Conservation (phyloP, 768 basidiomycete genomes). For the Calocera cornea region DNA sequence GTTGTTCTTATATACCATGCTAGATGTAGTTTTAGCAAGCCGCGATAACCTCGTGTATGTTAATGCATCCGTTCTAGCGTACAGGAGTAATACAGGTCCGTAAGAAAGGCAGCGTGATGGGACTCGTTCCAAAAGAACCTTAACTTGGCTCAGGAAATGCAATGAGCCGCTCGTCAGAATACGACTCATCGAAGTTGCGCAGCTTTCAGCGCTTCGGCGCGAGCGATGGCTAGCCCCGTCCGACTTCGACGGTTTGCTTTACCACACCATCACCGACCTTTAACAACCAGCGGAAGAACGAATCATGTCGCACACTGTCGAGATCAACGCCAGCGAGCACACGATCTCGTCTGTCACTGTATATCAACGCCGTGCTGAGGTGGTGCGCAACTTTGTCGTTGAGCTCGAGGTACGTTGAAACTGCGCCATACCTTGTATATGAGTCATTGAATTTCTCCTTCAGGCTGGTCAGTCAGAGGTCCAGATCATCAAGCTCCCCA, state of each 20-base stretch:
- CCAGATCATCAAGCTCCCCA: conserved; percentile 37
- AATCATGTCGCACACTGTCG: conserved; percentile 6
- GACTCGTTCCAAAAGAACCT: too few relatives aligned
- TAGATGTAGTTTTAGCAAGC: too few relatives aligned
- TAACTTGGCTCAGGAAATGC: too few relatives aligned
- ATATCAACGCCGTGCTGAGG: conserved; percentile 8
- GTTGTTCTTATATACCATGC: too few relatives aligned
- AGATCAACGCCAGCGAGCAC: conserved; percentile 10
- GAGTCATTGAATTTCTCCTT: not conserved
- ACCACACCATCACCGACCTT: not conserved
- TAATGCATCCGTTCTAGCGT: too few relatives aligned
- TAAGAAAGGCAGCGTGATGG: too few relatives aligned
- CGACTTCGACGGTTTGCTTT: not conserved
- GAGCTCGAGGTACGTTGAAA: conserved; percentile 9
- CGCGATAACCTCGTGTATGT: too few relatives aligned
- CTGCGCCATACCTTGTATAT: not conserved
- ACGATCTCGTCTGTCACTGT: conserved; percentile 8
- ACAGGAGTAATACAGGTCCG: too few relatives aligned
- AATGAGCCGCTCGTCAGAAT: too few relatives aligned
- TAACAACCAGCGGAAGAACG: not conserved
- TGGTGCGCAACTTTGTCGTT: conserved; percentile 7
- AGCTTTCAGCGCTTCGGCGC: too few relatives aligned
- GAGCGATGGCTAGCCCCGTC: too few relatives aligned
- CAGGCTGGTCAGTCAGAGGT: conserved; percentile 44
- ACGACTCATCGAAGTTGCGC: too few relatives aligned